These are phyloP conservation scores for Boletus sensibilis DNA, from an alignment of 768 basidiomycete species.

Conservation along the genomic window DNA sequence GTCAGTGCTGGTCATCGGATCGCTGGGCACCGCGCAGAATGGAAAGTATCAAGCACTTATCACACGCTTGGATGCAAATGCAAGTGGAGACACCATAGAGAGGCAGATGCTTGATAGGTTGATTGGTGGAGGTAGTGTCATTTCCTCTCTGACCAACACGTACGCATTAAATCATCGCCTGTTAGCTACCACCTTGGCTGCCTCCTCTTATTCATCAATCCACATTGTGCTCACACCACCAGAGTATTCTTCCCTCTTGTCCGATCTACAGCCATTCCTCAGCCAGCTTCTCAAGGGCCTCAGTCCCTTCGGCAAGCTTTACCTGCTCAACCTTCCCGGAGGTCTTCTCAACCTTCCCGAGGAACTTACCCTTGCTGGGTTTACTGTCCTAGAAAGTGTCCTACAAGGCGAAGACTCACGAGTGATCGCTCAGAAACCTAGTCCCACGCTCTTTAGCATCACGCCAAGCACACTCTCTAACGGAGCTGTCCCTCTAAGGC, in stretches of 20 bases:
- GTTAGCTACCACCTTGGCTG: conserved; percentile 56
- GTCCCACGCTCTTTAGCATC: conserved; percentile 24
- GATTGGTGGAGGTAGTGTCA: conserved; percentile 64
- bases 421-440: conserved; percentile 72
- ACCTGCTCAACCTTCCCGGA: conserved; percentile 55
- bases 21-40: conserved; percentile 72
- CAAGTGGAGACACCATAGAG: conserved; percentile 50
- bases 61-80: conserved; percentile 51
- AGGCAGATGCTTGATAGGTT: conserved; percentile 81
- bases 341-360: conserved; percentile 47
- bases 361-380: conserved; percentile 66
- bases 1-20: conserved; percentile 71
- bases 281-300: conserved; percentile 59
- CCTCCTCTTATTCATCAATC: conserved; percentile 59
- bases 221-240: conserved; percentile 62
- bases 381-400: conserved; percentile 50
- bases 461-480: conserved; percentile 28
- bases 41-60: conserved; percentile 76
- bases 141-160: conserved; percentile 1
- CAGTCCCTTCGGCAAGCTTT: conserved; percentile 64
- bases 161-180: not conserved
- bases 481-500: conserved; percentile 48
- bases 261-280: conserved; percentile 56
- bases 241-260: conserved; percentile 59
- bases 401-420: conserved; percentile 37